Conservation (phyloP, 345 rosid species). For the Pelargonium nanum region DNA sequence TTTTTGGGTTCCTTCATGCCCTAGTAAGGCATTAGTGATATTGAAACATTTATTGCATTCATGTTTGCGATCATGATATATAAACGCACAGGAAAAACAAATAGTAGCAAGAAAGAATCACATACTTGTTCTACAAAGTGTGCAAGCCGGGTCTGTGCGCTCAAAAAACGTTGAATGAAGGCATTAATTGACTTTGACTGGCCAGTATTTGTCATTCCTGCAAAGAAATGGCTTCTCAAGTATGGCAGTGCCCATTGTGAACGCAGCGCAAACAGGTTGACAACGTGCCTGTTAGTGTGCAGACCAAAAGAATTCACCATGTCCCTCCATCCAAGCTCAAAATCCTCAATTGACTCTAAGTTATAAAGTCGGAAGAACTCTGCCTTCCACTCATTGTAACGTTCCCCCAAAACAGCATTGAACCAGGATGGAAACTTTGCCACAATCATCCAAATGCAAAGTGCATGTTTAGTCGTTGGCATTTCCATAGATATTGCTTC, state of each 20-base stretch:
- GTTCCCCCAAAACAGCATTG: constrained; percentile 84
- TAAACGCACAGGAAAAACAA: neutral
- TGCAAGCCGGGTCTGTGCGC: constrained; percentile 82
- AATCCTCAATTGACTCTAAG: constrained; percentile 70
- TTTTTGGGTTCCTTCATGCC: neutral
- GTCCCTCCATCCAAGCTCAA: constrained; percentile 87
- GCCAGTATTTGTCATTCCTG: constrained; percentile 68
- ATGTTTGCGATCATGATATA: neutral
- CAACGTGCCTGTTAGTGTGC: constrained; percentile 73
- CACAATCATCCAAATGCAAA: constrained; percentile 94
- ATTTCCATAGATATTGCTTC: constrained; percentile 84
- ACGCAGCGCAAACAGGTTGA: constrained; percentile 58
- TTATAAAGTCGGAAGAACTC: constrained; percentile 81
- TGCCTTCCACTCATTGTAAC: constrained; percentile 87
- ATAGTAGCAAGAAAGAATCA: constrained; percentile 13
- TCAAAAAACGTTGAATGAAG: constrained; percentile 85
- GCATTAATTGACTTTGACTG: constrained; percentile 79
- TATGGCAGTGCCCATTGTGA: constrained; percentile 79
- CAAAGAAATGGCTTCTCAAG: constrained; percentile 77
- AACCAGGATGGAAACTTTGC: constrained; percentile 95
- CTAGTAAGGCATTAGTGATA: neutral
- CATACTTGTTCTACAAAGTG: constrained; percentile 88
- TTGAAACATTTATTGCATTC: neutral
- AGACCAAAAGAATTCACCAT: constrained; percentile 79
- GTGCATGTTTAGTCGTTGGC: constrained; percentile 80